Conservation (phyloP, 805 yeast genomes). For the Kodamaea laetipori region DNA sequence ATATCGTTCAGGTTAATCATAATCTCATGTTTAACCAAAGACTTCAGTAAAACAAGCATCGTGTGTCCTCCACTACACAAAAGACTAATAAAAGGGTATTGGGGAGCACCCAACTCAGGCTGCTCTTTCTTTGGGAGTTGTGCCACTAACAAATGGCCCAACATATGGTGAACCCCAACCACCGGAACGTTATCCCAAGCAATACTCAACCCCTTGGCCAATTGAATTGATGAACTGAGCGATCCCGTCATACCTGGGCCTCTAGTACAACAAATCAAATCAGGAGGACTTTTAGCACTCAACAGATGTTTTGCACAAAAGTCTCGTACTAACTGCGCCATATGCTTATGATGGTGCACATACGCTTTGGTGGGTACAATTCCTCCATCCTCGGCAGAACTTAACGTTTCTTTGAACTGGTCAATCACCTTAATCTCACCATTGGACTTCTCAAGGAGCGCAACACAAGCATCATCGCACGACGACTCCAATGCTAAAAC, state of each 20-base stretch:
- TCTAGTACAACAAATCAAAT: constrained; percentile 82
- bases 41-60: constrained; percentile 68
- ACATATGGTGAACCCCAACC: constrained; percentile 94
- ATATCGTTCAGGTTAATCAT: constrained; percentile 78
- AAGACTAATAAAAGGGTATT: constrained; percentile 72
- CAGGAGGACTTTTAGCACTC: constrained; percentile 47
- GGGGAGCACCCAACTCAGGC: constrained; percentile 56
- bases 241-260: constrained; percentile 98
- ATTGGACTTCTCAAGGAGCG: constrained; percentile 58
- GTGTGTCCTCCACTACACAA: constrained; percentile 95
- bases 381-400: constrained; percentile 74
- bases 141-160: constrained; percentile 77
- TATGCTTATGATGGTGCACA: constrained; percentile 64
- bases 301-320: constrained; percentile 43
- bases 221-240: constrained; percentile 74
- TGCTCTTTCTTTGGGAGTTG: constrained; percentile 27
- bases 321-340: constrained; percentile 53
- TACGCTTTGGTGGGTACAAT: constrained; percentile 86
- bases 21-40: constrained; percentile 67
- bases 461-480: constrained; percentile 94
- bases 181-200: constrained; percentile 73
- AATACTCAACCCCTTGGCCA: constrained; percentile 80
- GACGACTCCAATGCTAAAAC: constrained; percentile 90
- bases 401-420: constrained; percentile 65
- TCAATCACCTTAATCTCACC: constrained; percentile 52